Evolutionary conservation across 2,329 filamentous ascomycete species (phyloP), one percentile per base, ranked within the genome.

Genomic region (Capronia epimyces): DNA sequence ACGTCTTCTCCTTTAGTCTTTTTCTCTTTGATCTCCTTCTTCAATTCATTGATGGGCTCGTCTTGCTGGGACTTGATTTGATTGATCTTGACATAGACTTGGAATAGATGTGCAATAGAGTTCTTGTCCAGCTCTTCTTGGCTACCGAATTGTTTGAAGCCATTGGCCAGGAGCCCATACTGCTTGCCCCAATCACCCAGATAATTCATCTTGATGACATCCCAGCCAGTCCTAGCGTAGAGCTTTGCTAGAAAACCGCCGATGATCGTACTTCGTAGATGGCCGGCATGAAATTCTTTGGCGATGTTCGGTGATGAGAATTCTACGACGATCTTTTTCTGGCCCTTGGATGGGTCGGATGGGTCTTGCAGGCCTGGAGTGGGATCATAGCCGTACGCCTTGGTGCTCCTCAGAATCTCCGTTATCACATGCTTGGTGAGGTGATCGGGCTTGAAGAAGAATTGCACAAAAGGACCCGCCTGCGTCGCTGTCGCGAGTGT

Each of bases 151-250:
- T 74, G 72, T 61, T 81, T 75, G 64, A 80, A 84, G 1, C 81
- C 81, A 50, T 82, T 76, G 8, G 79, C 80, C 25, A 62, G 49
- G 27, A 84, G 71, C 61, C 81, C 81, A 55, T 83, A 83, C 65
- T 84, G 81, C 71, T 83, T 83, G 45, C 81, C 81, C 81, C 81
- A 84, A 63, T 84, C 81, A 55, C 81, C 81, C 3, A 84, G 74
- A 65, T 84, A 84, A 69, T 84, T 84, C 76, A 84, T 79, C 53
- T 78, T 75, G 43, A 77, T 67, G 2, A 83, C 79, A 12, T 83
- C 75, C 79, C 80, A 83, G 46, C 81, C 81, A 57, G 79, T 75
- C 34, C 75, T 71, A 49, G 78, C 74, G 65, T 81, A 80, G 9
- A 84, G 67, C 62, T 84, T 83, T 12, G 78, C 72, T 22, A 84